Evolutionary conservation across 306 rosid species (phyloP).

Genomic region (Alnus rubra): DNA sequence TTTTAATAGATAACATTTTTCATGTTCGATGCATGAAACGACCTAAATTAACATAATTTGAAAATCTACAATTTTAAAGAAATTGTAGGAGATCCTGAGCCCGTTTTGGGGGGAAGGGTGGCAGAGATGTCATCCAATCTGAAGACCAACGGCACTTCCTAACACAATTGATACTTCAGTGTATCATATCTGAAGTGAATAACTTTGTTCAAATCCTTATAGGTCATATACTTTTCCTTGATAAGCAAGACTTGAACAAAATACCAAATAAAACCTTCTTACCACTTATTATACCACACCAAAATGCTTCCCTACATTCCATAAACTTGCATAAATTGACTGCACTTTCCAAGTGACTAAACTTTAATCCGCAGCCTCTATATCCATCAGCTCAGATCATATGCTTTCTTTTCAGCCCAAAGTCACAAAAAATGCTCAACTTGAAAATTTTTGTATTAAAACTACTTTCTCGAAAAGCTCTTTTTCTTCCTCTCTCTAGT

Average conservation of each 20-base stretch:
- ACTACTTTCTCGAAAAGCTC: neutral
- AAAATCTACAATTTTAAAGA: no score
- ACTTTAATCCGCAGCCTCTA: neutral
- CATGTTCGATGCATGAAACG: no score
- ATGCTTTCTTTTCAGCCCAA: neutral
- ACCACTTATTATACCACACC: neutral
- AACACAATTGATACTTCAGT: neutral
- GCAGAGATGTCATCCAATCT: neutral
- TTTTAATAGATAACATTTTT: no score
- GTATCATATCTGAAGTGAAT: neutral
- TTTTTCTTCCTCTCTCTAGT: neutral
- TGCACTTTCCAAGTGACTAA: neutral
- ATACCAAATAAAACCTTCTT: neutral
- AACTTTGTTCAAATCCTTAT: neutral
- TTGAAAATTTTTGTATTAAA: neutral
- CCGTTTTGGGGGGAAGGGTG: no score
- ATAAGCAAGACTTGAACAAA: neutral
- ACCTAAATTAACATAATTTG: no score
- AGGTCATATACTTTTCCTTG: neutral
- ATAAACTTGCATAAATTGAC: neutral
- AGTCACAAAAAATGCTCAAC: neutral
- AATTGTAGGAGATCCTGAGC: no score
- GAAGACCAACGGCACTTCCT: neutral
- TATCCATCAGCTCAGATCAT: neutral
- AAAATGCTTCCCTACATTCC: neutral